A percentile compares a stretch with the other conserved stretches of the same genome.
phyloP scores from a whole-genome alignment of 306 rosid genomes.

The Sesbania bispinosa region DNA sequence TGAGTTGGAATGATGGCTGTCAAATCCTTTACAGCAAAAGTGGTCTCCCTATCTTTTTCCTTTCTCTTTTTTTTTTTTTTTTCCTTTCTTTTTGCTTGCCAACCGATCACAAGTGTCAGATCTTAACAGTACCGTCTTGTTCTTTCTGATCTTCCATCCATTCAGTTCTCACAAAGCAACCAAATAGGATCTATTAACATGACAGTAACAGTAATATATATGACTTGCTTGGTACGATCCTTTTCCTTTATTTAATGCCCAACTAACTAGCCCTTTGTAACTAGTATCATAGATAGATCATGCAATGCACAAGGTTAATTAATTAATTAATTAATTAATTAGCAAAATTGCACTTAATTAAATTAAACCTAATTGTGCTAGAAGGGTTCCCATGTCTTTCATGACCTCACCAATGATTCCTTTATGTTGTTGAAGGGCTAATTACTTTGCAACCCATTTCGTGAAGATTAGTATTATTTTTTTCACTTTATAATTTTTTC shows the following conservation, averaged over 20 bases:
- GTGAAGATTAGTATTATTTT: constrained; percentile 26
- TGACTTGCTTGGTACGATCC: constrained; percentile 26
- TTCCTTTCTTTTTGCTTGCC: constrained; percentile 37
- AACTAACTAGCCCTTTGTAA: no score
- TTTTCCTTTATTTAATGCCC: no score
- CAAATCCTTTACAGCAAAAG: constrained; percentile 64
- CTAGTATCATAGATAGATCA: background rate
- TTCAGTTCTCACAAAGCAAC: constrained; percentile 27
- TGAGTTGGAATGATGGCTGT: constrained; percentile 69
- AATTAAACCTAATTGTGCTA: no score
- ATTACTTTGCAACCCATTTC: constrained; percentile 20
- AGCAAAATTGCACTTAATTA: no score
- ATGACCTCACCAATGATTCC: constrained; percentile 5
- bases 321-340: no score
- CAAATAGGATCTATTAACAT: constrained; percentile 29
- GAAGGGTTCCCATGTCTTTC: constrained; percentile 23
- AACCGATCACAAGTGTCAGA: constrained; percentile 70
- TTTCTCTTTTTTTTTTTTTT: constrained; percentile 22
- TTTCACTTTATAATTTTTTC: background rate
- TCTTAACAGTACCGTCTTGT: constrained; percentile 44
- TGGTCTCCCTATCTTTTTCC: constrained; percentile 19
- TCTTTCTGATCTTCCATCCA: constrained; percentile 44
- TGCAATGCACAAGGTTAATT: background rate
- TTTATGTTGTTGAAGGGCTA: background rate
- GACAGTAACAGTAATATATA: constrained; percentile 7